Evolutionary conservation across 805 yeast genomes (phyloP).

Genomic region (Metschnikowia chrysomelidarum): DNA sequence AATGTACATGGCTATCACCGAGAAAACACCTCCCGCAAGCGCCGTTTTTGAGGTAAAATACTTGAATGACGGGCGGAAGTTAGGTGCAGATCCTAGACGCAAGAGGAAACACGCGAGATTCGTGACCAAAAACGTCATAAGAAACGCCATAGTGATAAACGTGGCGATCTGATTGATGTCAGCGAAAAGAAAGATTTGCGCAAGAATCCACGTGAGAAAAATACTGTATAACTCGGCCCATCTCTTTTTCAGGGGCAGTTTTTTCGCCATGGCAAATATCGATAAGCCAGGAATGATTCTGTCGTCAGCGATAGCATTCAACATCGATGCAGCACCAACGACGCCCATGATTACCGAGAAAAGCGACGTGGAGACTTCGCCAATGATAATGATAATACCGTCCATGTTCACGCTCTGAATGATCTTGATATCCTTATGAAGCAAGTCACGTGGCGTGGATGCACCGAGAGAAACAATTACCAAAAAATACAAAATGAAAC

Average conservation of each 20-base stretch:
- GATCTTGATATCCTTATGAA: conserved; percentile 78
- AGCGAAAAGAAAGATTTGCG: conserved; percentile 83
- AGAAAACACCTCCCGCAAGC: conserved; percentile 62
- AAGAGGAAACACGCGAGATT: conserved; percentile 90
- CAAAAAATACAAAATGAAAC: conserved; percentile 72
- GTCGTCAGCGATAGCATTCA: conserved; percentile 91
- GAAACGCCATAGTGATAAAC: conserved; percentile 93
- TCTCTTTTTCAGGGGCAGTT: conserved; percentile 39
- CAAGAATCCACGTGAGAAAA: conserved; percentile 72
- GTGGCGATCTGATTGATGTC: conserved; percentile 94
- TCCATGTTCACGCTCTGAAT: conserved; percentile 77
- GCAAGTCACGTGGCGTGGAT: conserved; percentile 74
- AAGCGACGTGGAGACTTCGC: conserved; percentile 89
- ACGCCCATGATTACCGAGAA: conserved; percentile 95
- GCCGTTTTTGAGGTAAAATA: conserved; percentile 86
- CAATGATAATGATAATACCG: conserved; percentile 67
- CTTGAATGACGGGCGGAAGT: conserved; percentile 92
- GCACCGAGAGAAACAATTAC: conserved; percentile 81
- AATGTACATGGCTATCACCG: conserved; percentile 84
- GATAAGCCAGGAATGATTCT: conserved; percentile 77
- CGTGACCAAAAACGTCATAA: conserved; percentile 93
- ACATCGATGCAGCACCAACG: conserved; percentile 89
- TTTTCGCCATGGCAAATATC: conserved; percentile 42
- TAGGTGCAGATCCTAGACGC: conserved; percentile 93
- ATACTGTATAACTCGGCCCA: conserved; percentile 68